These are phyloP conservation scores for Lactarius deliciosus DNA, from an alignment of 768 basidiomycete genomes.

Conservation along the genomic window DNA sequence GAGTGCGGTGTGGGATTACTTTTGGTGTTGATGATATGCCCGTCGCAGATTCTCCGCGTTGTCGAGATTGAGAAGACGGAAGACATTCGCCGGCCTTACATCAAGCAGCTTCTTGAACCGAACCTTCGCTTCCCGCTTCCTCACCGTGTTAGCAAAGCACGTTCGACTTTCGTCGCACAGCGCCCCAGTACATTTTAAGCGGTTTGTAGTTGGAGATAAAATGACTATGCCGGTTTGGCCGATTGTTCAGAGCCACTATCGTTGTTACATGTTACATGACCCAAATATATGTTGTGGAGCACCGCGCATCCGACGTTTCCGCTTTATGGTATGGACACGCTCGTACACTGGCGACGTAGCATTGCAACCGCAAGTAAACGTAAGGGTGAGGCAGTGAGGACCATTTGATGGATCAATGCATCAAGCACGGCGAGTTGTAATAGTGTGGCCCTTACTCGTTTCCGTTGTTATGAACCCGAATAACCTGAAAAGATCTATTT, in stretches of 20 bases:
- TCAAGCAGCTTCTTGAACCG: slow-evolving; percentile 91
- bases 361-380: neutral
- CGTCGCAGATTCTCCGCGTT: slow-evolving; percentile 88
- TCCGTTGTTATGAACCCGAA: neutral
- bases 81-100: slow-evolving; percentile 94
- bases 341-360: neutral
- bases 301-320: neutral
- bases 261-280: neutral
- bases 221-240: neutral
- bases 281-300: slow-evolving; percentile 12
- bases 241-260: neutral
- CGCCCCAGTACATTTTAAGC: slow-evolving; percentile 72
- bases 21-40: slow-evolving; percentile 6
- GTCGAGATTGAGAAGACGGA: slow-evolving; percentile 91
- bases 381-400: neutral
- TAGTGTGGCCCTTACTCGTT: neutral
- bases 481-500: neutral
- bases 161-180: slow-evolving; percentile 76
- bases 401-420: neutral
- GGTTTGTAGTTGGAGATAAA: slow-evolving; percentile 7
- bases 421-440: neutral
- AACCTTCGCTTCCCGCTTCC: slow-evolving; percentile 97
- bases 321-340: neutral
- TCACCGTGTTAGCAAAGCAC: slow-evolving; percentile 77
- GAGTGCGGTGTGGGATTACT: neutral